These are phyloP conservation scores for Scheffersomyces lignosus DNA, from an alignment of 805 yeast genomes.

Conservation along the genomic window DNA sequence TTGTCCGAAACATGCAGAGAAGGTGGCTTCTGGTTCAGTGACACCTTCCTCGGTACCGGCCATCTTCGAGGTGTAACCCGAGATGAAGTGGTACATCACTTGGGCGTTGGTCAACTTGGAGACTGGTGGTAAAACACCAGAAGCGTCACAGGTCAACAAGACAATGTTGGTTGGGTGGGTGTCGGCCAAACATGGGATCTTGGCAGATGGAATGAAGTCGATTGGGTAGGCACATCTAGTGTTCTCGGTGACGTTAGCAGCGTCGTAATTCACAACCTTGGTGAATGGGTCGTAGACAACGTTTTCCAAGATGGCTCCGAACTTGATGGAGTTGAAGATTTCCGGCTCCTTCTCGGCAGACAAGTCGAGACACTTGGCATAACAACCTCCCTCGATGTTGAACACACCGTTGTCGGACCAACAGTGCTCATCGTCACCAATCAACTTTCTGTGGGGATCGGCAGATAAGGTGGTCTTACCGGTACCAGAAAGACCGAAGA, in stretches of 20 bases:
- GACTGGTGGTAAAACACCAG: slow-evolving; percentile 97
- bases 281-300: slow-evolving; percentile 78
- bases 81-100: slow-evolving; percentile 98
- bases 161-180: slow-evolving; percentile 90
- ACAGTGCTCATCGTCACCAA: slow-evolving; percentile 99
- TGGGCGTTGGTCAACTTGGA: slow-evolving; percentile 91
- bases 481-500: slow-evolving; percentile 96
- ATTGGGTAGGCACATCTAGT: slow-evolving; percentile 99
- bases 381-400: slow-evolving; percentile 99
- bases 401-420: slow-evolving; percentile 98
- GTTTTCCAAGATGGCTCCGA: slow-evolving; percentile 93
- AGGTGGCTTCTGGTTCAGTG: slow-evolving; percentile 96
- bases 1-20: slow-evolving; percentile 98
- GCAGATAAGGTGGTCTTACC: slow-evolving; percentile 98
- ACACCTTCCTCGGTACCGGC: slow-evolving; percentile 99
- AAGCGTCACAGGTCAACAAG: slow-evolving; percentile 93
- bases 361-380: slow-evolving; percentile 93
- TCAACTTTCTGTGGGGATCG: slow-evolving; percentile 88
- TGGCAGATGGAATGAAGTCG: slow-evolving; percentile 93
- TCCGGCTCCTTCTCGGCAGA: slow-evolving; percentile 95
- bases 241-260: slow-evolving; percentile 86
- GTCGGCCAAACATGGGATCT: slow-evolving; percentile 90
- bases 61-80: slow-evolving; percentile 99
- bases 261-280: slow-evolving; percentile 83
- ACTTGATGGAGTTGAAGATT: slow-evolving; percentile 90